Evolutionary conservation across 2,329 filamentous ascomycete species (phyloP).

Genomic region (Aureobasidium sp.): DNA sequence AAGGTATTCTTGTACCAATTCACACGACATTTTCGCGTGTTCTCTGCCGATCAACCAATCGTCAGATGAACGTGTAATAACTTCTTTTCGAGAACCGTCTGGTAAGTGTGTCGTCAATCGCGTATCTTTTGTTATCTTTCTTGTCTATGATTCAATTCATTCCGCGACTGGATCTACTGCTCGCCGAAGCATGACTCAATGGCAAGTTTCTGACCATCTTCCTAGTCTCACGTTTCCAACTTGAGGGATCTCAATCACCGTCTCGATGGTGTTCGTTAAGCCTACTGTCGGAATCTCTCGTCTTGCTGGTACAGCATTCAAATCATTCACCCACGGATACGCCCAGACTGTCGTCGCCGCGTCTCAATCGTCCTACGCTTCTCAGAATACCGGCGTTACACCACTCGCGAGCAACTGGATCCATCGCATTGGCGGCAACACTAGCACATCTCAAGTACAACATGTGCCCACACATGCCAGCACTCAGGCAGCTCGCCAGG

Average conservation of each 20-base stretch:
- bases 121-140: background rate
- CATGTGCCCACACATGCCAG: constrained; percentile 24
- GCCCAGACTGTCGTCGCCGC: constrained; percentile 95
- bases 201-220: background rate
- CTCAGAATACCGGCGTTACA: constrained; percentile 50
- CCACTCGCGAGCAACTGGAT: constrained; percentile 43
- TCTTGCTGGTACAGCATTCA: constrained; percentile 57
- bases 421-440: constrained; percentile 34
- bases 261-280: constrained; percentile 79
- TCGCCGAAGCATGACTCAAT: background rate
- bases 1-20: constrained; percentile 9
- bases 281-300: constrained; percentile 79
- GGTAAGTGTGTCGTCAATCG: background rate
- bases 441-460: constrained; percentile 22
- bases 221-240: constrained; percentile 25
- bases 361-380: constrained; percentile 73
- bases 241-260: constrained; percentile 56
- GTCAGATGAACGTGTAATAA: constrained; percentile 94
- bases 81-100: background rate
- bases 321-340: constrained; percentile 96
- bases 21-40: constrained; percentile 53
- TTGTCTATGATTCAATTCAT: background rate
- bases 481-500: constrained; percentile 26
- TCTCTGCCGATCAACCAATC: constrained; percentile 76
- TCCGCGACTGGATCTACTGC: background rate